Base-by-base conservation (phyloP, 2,329 filamentous ascomycete genomes). In the Macrophomina pseudophaseolina region DNA sequence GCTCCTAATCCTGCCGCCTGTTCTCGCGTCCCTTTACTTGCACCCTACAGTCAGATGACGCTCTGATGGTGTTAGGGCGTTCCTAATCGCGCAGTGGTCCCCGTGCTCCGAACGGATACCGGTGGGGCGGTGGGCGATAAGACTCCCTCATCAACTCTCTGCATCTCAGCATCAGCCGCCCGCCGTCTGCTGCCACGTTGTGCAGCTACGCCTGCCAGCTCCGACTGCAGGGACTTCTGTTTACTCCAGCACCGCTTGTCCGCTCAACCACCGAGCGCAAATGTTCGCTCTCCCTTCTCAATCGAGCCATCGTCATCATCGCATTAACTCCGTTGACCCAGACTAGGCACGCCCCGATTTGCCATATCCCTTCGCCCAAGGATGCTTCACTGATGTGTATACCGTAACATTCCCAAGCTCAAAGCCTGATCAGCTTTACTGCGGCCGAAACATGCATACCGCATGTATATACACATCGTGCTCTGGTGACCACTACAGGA, bases 61-160 rank as follows among this genome's bases (percentile, higher is more conserved):
- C 58, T 49, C 42, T 16, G 44, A 62, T 28, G 44, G 30, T 62
- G 58, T 28, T 62, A 62, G 58, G 58, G 44, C 44, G 44, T 49
- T 49, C 58, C 58, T 16, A 62, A 62, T 49, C 58, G 58, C 58
- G 58, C 58, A 62, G 58, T 35, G 58, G 42, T 62, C 42, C 58
- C 58, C 58, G 58, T 62, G 58, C 58, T 62, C 58, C 42, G 42
- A 32, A 60, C 42, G 56, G 56, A 48, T 60, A 48, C 30, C 58
- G 42, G 58, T 62, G 58, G 58, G 58, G 58, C 42, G 40, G 23
- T 12, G 35, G 23, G 58, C 58, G 58, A 62, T 62, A 62, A 62
- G 42, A 46, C 2, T 40, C 56, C 18, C 23, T n/a, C 56, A 49
- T 48, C 56, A 28, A 33, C 56, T 28, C 14, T 40, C 56, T 60